Evolutionary conservation across 23 red algal genomes (phyloP), one percentile per base, ranked within the genome.

Genomic region (Gracilaria domingensis): DNA sequence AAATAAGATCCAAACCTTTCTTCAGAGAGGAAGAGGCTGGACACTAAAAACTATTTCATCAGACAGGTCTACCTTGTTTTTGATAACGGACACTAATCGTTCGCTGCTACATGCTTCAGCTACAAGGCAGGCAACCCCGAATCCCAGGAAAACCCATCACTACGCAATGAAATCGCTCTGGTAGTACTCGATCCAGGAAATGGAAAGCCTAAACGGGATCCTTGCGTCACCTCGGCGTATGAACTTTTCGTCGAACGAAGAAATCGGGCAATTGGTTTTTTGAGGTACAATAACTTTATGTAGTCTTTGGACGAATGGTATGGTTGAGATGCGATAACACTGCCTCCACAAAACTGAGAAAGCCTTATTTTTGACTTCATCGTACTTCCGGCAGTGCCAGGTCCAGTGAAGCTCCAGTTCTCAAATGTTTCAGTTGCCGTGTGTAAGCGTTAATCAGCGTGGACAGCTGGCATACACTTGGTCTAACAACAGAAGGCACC

Each of bases 371-470:
- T 96, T 96, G 38, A 66, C 49, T 16, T 49, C 78, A n/a, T 93
- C 61, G 56, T 96, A 96, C 67, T 60, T 83, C 9, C n/a, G n/a
- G 26, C 14, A 24, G 85, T 89, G 2, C 93, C 73, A n/a, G 44
- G 69, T 30, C 73, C 64, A 49, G 95, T 59, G 12, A 24, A 25
- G 11, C 78, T 53, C 91, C 91, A 98, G 16, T 44, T 44, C 17
- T 39, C 86, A 59, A 85, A 98, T 28, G 91, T 91, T 60, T 98
- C 95, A 8, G 95, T 95, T 14, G 95, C 95, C 12, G 91, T 91
- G 58, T 98, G 95, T 0, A 91, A 91, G 64, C 95, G 95, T 21
- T 95, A 21, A 1, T 92, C 92, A 30, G 89, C 91, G 51, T 91
- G 74, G 16, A 86, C 95, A 18, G 38, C 28, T 39, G 91, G 95